phyloP scores from a whole-genome alignment of 2,329 filamentous ascomycete species.

The Monilinia fructicola region DNA sequence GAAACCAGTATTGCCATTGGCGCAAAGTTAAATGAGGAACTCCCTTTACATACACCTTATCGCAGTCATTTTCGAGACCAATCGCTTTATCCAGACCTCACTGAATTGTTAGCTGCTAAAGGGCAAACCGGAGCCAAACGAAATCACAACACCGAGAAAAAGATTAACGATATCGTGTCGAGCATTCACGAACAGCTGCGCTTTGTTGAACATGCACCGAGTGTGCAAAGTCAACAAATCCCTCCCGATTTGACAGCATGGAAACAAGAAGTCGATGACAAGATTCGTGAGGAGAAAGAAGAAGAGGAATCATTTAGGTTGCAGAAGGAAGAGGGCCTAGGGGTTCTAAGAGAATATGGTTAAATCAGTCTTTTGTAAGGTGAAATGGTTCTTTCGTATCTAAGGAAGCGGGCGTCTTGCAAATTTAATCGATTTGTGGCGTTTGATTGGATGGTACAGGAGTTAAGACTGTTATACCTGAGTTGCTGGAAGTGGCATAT shows the following conservation, averaged over 20 bases:
- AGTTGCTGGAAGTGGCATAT: not conserved
- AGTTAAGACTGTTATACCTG: slow-evolving; percentile 4
- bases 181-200: slow-evolving; percentile 82
- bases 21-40: slow-evolving; percentile 66
- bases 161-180: slow-evolving; percentile 72
- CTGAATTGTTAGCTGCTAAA: slow-evolving; percentile 62
- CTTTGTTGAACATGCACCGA: slow-evolving; percentile 81
- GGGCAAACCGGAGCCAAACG: slow-evolving; percentile 45
- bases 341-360: slow-evolving; percentile 53
- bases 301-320: slow-evolving; percentile 54
- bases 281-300: slow-evolving; percentile 63
- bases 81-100: slow-evolving; percentile 83
- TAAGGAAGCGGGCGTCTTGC: slow-evolving; percentile 4
- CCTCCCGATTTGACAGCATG: slow-evolving; percentile 72
- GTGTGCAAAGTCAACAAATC: slow-evolving; percentile 79
- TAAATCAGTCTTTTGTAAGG: not conserved
- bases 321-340: slow-evolving; percentile 57
- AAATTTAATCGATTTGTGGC: slow-evolving; percentile 2
- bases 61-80: slow-evolving; percentile 86
- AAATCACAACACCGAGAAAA: slow-evolving; percentile 78
- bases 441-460: slow-evolving; percentile 19
- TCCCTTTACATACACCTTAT: slow-evolving; percentile 81
- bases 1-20: slow-evolving; percentile 89
- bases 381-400: not conserved
- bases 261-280: slow-evolving; percentile 67